Evolutionary conservation across 2,329 filamentous ascomycete genomes (phyloP), one percentile per base, ranked within the genome.

Genomic region (Chaetomium strumarium): DNA sequence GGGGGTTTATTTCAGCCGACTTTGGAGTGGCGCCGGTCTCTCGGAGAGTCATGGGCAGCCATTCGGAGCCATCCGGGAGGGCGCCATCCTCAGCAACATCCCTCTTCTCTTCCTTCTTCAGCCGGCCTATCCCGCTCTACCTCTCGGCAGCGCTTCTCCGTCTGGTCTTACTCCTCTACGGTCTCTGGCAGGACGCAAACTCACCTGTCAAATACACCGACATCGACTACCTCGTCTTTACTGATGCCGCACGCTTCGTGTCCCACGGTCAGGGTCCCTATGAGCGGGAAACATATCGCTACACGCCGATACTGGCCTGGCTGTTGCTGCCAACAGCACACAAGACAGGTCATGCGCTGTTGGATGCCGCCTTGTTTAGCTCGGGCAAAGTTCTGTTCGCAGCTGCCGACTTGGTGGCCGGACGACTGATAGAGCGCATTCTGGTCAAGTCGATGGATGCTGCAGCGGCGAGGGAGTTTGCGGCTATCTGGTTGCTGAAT

Each of bases 221-320:
- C 71, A 96, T 99, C 63, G 93, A 99, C 76, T 99, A 99, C 72
- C 84, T 90, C 59, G 93, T 99, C 68, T 99, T 99, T 75, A 97
- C 93, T 45, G 92, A 97, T 68, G 93, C 93, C 24, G 83, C 93
- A 2, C 86, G 88, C 59, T 92, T 87, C 69, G 70, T 89, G 40
- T 72, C 84, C 3, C 74, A 70, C n/a, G 80, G 80, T 3, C 71
- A 73, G 43, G 88, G 88, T 0, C 93, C 93, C 1, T 99, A 99
- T 68, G 79, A 80, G 38, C 83, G 93, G 49, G 92, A 93, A 65
- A 99, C 93, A 0, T 99, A 99, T 74, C 87, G 93, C 55, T 99
- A 99, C 74, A 97, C 93, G 29, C 93, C 93, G 0, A 75, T 99
- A 1, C 79, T 99, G 1, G 90, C 93, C 14, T 97, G 91, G 91